Conservation (phyloP, 1,284 basidiomycete species). For the Microbotryomycetes sp. region DNA sequence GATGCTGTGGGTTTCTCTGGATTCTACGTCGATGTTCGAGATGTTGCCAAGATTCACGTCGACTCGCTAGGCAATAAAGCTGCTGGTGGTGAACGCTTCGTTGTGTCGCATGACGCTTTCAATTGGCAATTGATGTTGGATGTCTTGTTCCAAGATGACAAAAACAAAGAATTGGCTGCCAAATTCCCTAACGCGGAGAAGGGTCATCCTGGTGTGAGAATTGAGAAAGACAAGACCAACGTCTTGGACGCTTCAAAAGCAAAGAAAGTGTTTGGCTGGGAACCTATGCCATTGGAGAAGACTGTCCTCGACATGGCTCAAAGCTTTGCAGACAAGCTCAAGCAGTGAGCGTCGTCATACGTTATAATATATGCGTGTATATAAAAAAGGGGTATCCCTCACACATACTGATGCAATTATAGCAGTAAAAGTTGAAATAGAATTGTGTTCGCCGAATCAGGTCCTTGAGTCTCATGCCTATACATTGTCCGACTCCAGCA, state of each 20-base stretch:
- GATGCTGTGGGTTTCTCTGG: constrained; percentile 31
- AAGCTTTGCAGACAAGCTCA: constrained; percentile 24
- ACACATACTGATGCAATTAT: too few species aligned
- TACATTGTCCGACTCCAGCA: too few species aligned
- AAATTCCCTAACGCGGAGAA: constrained; percentile 25
- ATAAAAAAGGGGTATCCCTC: neutral
- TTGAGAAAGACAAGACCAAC: constrained; percentile 22
- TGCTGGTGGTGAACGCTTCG: constrained; percentile 42
- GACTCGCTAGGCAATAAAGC: constrained; percentile 37
- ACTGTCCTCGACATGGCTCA: constrained; percentile 30
- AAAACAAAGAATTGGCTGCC: constrained; percentile 2
- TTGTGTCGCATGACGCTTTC: constrained; percentile 32
- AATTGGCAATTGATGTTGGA: constrained; percentile 32
- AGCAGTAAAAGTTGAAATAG: too few species aligned
- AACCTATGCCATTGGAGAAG: constrained; percentile 17
- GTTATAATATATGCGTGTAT: too few species aligned
- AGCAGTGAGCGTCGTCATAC: too few species aligned
- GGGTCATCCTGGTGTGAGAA: constrained; percentile 8
- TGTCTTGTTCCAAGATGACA: constrained; percentile 7
- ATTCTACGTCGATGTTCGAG: constrained; percentile 43
- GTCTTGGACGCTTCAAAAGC: constrained; percentile 25
- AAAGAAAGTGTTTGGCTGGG: constrained; percentile 19
- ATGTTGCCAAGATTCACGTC: constrained; percentile 43
- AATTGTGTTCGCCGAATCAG: too few species aligned
- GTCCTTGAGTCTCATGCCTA: too few species aligned